Evolutionary conservation across 225 moss, liverwort and hornwort genomes (phyloP).

Genomic region (Marchantia paleacea): DNA sequence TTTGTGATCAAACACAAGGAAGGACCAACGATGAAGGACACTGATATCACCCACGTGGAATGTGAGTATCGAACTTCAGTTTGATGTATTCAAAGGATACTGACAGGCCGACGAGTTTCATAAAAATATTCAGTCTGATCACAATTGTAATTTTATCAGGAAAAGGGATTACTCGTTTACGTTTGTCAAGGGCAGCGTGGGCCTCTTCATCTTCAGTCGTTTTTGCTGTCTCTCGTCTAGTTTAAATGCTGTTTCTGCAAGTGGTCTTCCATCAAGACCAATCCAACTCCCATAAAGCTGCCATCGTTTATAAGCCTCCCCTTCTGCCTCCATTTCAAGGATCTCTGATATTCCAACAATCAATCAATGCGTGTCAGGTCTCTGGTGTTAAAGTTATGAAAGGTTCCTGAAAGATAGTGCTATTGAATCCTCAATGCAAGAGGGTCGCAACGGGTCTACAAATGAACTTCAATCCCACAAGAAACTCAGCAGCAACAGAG

Average conservation of each 20-base stretch:
- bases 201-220: conserved; percentile 52
- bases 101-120: background rate
- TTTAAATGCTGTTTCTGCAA: conserved; percentile 70
- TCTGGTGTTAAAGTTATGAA: background rate
- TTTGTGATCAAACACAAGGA: no score
- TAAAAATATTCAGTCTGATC: background rate
- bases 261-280: conserved; percentile 63
- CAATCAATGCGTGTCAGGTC: background rate
- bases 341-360: conserved; percentile 12
- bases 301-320: conserved; percentile 70
- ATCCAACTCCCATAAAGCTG: conserved; percentile 77
- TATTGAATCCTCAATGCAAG: no score
- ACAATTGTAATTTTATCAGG: background rate
- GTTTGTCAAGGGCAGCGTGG: conserved; percentile 60
- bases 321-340: conserved; percentile 95
- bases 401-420: no score
- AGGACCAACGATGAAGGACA: no score
- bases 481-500: no score
- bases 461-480: no score
- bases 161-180: conserved; percentile 34
- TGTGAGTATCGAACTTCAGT: background rate
- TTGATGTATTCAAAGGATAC: background rate
- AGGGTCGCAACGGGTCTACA: no score
- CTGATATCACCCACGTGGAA: no score
- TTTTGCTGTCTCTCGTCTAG: conserved; percentile 55